Conservation (phyloP, 768 basidiomycete genomes). For the Serendipita sp. region DNA sequence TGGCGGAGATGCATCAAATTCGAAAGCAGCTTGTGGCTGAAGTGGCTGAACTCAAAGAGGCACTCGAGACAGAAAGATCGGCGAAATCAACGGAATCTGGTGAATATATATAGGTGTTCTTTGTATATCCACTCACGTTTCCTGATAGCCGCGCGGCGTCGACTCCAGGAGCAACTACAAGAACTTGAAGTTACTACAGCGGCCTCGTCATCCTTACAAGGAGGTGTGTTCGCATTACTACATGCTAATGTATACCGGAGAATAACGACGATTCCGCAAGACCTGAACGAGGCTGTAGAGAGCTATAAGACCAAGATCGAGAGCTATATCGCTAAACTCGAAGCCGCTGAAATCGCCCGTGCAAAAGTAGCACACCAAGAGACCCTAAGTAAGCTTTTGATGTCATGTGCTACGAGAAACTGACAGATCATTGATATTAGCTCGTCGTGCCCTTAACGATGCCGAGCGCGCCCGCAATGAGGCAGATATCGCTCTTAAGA, state of each 20-base stretch:
- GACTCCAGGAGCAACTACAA: constrained; percentile 41
- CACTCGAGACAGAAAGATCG: constrained; percentile 33
- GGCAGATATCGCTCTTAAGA: constrained; percentile 34
- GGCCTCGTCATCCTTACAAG: constrained; percentile 40
- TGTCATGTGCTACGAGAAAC: background rate
- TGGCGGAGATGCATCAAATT: constrained; percentile 37
- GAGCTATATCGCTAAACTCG: constrained; percentile 39
- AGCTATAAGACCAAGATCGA: constrained; percentile 48
- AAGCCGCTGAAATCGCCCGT: constrained; percentile 50
- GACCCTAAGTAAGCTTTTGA: constrained; percentile 31
- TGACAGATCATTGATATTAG: constrained; percentile 19
- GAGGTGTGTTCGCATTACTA: constrained; percentile 25
- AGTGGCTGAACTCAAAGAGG: constrained; percentile 34
- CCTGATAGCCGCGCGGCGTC: constrained; percentile 35
- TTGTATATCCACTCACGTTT: background rate
- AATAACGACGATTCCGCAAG: constrained; percentile 17
- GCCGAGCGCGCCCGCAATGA: constrained; percentile 42
- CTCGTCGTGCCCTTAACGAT: constrained; percentile 43
- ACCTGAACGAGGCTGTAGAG: constrained; percentile 46
- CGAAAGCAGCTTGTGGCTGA: constrained; percentile 46
- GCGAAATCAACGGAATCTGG: constrained; percentile 44
- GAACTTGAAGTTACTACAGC: constrained; percentile 45
- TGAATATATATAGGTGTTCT: constrained; percentile 17
- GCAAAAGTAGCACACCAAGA: constrained; percentile 50
- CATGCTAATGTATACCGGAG: background rate